These are phyloP conservation scores for Selaginella tamariscina DNA, from an alignment of 75 land plant species.

Conservation along the genomic window DNA sequence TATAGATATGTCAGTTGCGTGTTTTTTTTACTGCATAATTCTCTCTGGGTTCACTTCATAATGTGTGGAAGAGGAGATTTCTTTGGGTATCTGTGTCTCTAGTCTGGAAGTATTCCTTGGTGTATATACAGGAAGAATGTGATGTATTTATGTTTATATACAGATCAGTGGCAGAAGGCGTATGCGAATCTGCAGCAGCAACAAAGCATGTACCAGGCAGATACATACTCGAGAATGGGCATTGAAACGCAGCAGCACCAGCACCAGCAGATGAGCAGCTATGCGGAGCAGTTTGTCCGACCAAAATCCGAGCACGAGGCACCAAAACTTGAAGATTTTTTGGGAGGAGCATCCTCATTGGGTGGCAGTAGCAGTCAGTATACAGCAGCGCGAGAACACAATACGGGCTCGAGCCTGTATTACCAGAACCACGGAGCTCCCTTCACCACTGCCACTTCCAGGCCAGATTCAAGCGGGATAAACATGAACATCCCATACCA, in stretches of 20 bases:
- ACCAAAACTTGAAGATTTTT: constrained; percentile 63
- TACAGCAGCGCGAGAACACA: constrained; percentile 25
- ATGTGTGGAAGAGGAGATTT: neutral
- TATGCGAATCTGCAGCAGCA: neutral
- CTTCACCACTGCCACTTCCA: neutral
- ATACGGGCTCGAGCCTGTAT: constrained; percentile 39
- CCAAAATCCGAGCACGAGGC: constrained; percentile 23
- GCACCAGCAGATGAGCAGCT: neutral
- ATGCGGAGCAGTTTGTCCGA: constrained; percentile 29
- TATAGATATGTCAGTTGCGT: neutral
- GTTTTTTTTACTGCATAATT: neutral
- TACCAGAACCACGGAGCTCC: constrained; percentile 14
- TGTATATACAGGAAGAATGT: neutral
- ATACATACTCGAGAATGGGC: neutral
- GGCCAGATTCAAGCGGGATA: neutral
- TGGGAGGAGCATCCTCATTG: constrained; percentile 40
- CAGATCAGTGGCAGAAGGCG: constrained; percentile 24
- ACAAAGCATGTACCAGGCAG: neutral
- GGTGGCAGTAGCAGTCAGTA: constrained; percentile 30
- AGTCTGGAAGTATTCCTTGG: neutral
- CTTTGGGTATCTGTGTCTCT: neutral
- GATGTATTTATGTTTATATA: neutral
- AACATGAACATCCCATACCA: constrained; percentile 20
- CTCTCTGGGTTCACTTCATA: neutral
- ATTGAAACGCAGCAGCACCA: constrained; percentile 2